A percentile compares a stretch with the other conserved stretches of the same genome.
phyloP scores from a whole-genome alignment of 1,284 basidiomycete genomes.

The Wallemia hederae region DNA sequence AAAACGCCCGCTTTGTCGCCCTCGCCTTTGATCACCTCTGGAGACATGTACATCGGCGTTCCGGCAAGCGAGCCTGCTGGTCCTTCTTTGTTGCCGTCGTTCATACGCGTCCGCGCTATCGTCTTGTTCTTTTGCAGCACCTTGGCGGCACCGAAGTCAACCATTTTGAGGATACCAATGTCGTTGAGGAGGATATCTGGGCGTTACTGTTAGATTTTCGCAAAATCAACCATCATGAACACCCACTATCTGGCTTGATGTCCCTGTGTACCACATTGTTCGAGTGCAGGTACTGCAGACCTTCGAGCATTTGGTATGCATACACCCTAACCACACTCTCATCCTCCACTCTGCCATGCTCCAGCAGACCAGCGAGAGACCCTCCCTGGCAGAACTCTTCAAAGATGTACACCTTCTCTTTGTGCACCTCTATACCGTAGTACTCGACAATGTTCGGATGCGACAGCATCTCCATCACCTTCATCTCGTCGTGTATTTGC shows the following conservation, averaged over 20 bases:
- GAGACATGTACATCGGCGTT: slow-evolving; percentile 99
- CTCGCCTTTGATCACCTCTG: slow-evolving; percentile 88
- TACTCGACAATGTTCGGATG: slow-evolving; percentile 98
- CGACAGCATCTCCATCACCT: slow-evolving; percentile 93
- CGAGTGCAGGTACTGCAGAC: slow-evolving; percentile 73
- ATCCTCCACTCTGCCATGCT: slow-evolving; percentile 86
- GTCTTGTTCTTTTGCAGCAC: slow-evolving; percentile 83
- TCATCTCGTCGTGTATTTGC: slow-evolving; percentile 88
- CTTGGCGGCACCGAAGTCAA: slow-evolving; percentile 96
- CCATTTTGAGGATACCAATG: slow-evolving; percentile 79
- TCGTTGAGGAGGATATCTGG: slow-evolving; percentile 83
- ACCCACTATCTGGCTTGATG: slow-evolving; percentile 92
- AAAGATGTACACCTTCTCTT: slow-evolving; percentile 97
- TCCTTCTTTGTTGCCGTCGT: slow-evolving; percentile 15
- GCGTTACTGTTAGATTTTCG: slow-evolving; percentile 5
- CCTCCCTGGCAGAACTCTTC: slow-evolving; percentile 97
- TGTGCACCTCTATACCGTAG: slow-evolving; percentile 95
- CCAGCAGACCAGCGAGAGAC: slow-evolving; percentile 61
- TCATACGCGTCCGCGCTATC: slow-evolving; percentile 31
- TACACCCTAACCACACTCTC: slow-evolving; percentile 88
- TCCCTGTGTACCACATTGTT: slow-evolving; percentile 83
- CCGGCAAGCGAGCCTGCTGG: slow-evolving; percentile 45
- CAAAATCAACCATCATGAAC: neutral
- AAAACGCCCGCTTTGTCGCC: slow-evolving; percentile 32
- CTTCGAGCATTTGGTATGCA: slow-evolving; percentile 88